A percentile compares a stretch with the other conserved stretches of the same genome.
Conservation (phyloP, 305 asterid genomes). For the Fraxinus angustifolia region DNA sequence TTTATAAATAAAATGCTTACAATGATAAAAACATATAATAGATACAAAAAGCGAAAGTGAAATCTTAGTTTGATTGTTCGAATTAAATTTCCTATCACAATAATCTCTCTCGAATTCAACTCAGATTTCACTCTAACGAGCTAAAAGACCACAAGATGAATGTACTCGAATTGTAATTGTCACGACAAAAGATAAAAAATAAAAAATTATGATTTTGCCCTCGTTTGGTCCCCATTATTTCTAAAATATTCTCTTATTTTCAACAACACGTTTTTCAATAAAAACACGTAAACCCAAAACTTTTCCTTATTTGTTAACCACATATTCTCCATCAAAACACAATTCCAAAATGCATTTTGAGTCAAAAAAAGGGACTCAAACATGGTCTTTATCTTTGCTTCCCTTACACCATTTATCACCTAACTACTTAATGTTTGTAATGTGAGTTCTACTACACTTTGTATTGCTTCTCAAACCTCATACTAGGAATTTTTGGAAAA, state of each 20-base stretch:
- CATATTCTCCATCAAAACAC: too few relatives aligned
- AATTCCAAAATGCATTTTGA: too few relatives aligned
- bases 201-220: neutral
- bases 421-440: conserved; percentile 13
- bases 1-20: neutral
- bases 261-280: too few relatives aligned
- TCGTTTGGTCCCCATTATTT: neutral
- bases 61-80: conserved; percentile 2
- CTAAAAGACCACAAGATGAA: conserved; percentile 11
- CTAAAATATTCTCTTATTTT: too few relatives aligned
- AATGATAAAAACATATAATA: neutral
- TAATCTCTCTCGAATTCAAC: neutral
- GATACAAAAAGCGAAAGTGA: neutral
- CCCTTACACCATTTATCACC: neutral
- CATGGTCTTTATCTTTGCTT: neutral
- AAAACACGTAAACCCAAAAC: too few relatives aligned
- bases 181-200: conserved; percentile 6
- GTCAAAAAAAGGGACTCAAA: too few relatives aligned
- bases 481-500: neutral
- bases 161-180: neutral
- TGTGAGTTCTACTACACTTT: neutral
- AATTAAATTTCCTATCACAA: neutral
- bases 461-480: conserved; percentile 10
- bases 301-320: too few relatives aligned
- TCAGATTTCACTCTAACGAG: neutral